Evolutionary conservation across 345 rosid species (phyloP).

Genomic region (Acer campestre): DNA sequence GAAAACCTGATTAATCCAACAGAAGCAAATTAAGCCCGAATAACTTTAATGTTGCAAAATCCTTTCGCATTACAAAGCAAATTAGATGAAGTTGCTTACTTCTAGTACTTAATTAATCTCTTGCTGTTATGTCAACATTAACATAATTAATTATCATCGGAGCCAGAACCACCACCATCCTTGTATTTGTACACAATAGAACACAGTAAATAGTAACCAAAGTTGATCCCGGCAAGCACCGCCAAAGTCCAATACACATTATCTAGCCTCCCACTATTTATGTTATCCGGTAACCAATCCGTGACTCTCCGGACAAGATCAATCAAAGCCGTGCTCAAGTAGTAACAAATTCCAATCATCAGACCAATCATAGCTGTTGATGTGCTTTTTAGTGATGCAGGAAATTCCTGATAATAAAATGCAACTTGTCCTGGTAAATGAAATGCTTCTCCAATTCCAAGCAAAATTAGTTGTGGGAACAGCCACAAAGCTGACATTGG

Average conservation of each 20-base stretch:
- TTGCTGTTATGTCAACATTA: too few species aligned
- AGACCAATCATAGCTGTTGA: constrained; percentile 25
- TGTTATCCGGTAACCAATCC: constrained; percentile 52
- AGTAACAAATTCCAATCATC: constrained; percentile 24
- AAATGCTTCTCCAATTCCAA: constrained; percentile 56
- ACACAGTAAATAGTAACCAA: constrained; percentile 44
- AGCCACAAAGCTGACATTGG: constrained; percentile 7
- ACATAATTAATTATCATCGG: background rate
- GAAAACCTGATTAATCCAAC: too few species aligned
- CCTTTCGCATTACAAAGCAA: too few species aligned
- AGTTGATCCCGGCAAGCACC: constrained; percentile 35
- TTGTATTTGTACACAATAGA: constrained; percentile 35
- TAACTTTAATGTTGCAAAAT: too few species aligned
- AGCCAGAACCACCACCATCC: background rate
- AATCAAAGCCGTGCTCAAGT: constrained; percentile 20
- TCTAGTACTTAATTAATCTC: too few species aligned
- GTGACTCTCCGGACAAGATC: constrained; percentile 39
- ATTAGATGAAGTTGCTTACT: too few species aligned
- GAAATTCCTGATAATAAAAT: constrained; percentile 31
- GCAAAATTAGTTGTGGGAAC: constrained; percentile 43
- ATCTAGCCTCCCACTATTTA: constrained; percentile 52
- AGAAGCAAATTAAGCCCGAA: too few species aligned
- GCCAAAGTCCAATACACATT: constrained; percentile 45
- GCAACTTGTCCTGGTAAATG: constrained; percentile 29
- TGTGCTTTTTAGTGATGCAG: constrained; percentile 17